A percentile compares a stretch with the other conserved stretches of the same genome.
Conservation (phyloP, 371 early-diverging fungal species). For the Apophysomyces elegans region DNA sequence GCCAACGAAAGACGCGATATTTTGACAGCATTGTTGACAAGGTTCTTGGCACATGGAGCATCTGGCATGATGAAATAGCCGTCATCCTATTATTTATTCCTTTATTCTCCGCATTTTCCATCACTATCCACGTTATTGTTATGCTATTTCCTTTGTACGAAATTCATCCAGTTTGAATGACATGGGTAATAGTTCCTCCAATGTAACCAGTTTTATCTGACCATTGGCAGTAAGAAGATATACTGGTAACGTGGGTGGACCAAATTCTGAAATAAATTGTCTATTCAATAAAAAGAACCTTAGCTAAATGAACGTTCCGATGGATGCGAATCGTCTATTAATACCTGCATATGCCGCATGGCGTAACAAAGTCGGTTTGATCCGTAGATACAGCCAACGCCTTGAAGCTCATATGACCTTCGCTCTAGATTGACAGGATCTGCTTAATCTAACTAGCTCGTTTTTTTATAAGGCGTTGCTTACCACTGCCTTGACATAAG, state of each 20-base stretch:
- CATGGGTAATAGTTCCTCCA: slow-evolving; percentile 66
- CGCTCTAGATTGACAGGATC: slow-evolving; percentile 47
- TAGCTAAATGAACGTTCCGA: background rate
- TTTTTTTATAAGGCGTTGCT: slow-evolving; percentile 16
- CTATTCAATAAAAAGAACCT: slow-evolving; percentile 23
- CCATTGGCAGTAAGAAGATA: slow-evolving; percentile 61
- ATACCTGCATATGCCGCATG: slow-evolving; percentile 84
- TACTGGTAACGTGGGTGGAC: slow-evolving; percentile 58
- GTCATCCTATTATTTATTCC: background rate
- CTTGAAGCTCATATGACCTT: slow-evolving; percentile 68
- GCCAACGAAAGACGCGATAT: slow-evolving; percentile 42
- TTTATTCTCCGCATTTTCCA: background rate
- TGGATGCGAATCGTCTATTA: background rate
- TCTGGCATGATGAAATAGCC: slow-evolving; percentile 48
- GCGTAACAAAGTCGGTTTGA: slow-evolving; percentile 60
- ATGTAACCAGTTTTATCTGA: slow-evolving; percentile 43
- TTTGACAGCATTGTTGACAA: slow-evolving; percentile 40
- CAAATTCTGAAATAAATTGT: slow-evolving; percentile 85
- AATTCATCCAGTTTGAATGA: slow-evolving; percentile 65
- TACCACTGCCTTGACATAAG: slow-evolving; percentile 82
- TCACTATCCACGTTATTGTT: too few relatives aligned
- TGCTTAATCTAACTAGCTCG: background rate
- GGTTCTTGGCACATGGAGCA: slow-evolving; percentile 44
- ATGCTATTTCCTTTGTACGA: background rate
- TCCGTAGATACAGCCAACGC: slow-evolving; percentile 72